Evolutionary conservation across 768 basidiomycete genomes (phyloP), one percentile per base, ranked within the genome.

Genomic region (Mycena alexandri): DNA sequence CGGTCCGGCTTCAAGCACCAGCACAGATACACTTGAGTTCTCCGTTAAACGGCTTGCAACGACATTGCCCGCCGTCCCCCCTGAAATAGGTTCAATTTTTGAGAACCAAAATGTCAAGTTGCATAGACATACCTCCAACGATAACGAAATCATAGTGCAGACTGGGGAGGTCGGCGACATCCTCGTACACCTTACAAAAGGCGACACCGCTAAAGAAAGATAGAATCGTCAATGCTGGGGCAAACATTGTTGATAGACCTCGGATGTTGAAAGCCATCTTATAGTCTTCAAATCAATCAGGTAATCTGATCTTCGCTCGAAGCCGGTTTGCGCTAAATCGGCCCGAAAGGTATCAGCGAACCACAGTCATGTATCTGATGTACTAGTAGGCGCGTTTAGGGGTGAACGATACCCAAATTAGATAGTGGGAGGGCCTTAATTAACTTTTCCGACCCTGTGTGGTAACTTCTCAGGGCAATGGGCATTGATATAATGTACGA

Each of bases 71-170:
- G n/a, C n/a, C n/a, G n/a, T n/a, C n/a, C n/a, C n/a, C n/a, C n/a
- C n/a, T n/a, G 60, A 24, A 22, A 47, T 47, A 41, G 11, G 48
- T 51, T 46, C 46, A 19, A 21, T 51, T 51, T 50, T 5, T 47
- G 52, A 22, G 41, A 17, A 24, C 24, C n/a, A n/a, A n/a, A 33
- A 34, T 24, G 36, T 41, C 19, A 61, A 14, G 60, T n/a, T 46
- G 38, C 14, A 46, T 5, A 19, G 2, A 46, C 48, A 52, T 51
- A 61, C 60, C 60, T 61, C 60, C 60, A 50, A 61, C 60, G 38
- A 61, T 42, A 24, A 61, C 60, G 38, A 61, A 61, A 43, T 61
- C 60, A 52, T 61, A 61, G 16, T 52, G 48, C 47, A 61, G 60
- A 50, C 47, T 51, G 22, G 60, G 60, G 24, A 61, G 60, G 33